These are phyloP conservation scores for Gamsiella multidivaricata DNA, from an alignment of 192 early-diverging fungal genomes.

Conservation along the genomic window DNA sequence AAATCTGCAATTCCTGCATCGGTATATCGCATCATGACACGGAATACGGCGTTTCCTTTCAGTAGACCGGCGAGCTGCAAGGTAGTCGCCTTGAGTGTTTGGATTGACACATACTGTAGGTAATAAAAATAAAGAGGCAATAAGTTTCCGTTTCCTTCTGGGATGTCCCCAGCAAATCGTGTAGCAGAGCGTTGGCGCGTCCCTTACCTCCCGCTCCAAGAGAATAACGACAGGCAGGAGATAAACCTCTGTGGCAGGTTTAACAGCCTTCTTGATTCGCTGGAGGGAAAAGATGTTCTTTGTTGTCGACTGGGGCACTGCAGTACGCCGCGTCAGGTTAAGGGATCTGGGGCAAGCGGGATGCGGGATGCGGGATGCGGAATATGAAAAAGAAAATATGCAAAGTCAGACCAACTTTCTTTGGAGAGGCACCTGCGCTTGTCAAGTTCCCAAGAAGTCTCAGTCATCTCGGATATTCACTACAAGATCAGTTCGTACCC, in stretches of 20 bases:
- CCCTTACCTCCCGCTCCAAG: constrained; percentile 74
- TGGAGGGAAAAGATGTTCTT: constrained; percentile 47
- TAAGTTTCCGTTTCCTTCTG: too few relatives aligned
- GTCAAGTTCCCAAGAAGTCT: too few relatives aligned
- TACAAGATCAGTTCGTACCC: too few relatives aligned
- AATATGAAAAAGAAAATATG: constrained; percentile 12
- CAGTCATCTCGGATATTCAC: too few relatives aligned
- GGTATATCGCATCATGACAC: constrained; percentile 72
- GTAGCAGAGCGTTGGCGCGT: too few relatives aligned
- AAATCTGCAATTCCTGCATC: constrained; percentile 61
- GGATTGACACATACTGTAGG: constrained; percentile 65
- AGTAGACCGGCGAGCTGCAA: constrained; percentile 75
- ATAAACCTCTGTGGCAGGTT: constrained; percentile 58
- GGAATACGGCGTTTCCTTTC: constrained; percentile 74
- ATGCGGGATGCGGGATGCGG: background rate
- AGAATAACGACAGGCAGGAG: constrained; percentile 71
- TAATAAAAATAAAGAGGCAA: background rate
- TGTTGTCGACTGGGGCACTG: constrained; percentile 32
- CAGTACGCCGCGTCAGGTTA: constrained; percentile 65
- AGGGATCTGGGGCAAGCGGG: constrained; percentile 47
- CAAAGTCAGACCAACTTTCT: too few relatives aligned
- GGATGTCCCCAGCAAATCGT: too few relatives aligned
- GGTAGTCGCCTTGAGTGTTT: constrained; percentile 72
- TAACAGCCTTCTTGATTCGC: constrained; percentile 41
- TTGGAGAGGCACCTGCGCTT: too few relatives aligned